Conservation (phyloP, 2,329 filamentous ascomycete species). For the Didymellaceae sp. region DNA sequence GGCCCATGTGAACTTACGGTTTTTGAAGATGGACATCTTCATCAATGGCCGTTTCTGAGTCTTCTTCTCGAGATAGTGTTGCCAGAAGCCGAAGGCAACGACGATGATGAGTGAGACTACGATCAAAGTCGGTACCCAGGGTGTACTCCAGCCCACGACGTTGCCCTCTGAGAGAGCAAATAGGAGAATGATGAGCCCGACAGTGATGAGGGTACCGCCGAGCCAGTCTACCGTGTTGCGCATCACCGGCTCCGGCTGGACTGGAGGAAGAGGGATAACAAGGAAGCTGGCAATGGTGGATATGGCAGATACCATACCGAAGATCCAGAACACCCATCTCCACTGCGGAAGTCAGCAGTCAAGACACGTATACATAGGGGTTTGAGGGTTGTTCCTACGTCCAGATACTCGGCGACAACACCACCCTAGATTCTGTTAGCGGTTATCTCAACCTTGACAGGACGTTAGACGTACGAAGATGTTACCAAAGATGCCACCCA, state of each 20-base stretch:
- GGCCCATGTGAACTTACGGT: conserved; percentile 65
- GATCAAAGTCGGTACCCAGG: conserved; percentile 68
- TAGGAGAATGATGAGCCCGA: conserved; percentile 66
- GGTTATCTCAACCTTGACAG: not conserved
- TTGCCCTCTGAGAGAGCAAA: conserved; percentile 74
- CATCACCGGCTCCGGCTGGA: conserved; percentile 36
- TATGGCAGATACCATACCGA: conserved; percentile 64
- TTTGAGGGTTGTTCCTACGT: not conserved
- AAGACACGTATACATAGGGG: not conserved
- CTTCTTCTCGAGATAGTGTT: conserved; percentile 64
- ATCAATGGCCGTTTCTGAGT: conserved; percentile 64
- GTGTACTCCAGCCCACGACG: conserved; percentile 69
- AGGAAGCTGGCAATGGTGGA: conserved; percentile 65
- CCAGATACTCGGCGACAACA: conserved; percentile 64
- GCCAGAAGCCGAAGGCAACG: conserved; percentile 65
- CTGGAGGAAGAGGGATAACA: conserved; percentile 63
- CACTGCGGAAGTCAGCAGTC: conserved; percentile 18
- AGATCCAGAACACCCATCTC: conserved; percentile 58
- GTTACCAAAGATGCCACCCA: conserved; percentile 71
- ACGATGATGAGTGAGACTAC: conserved; percentile 65
- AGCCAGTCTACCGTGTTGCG: conserved; percentile 69
- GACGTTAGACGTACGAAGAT: conserved; percentile 50
- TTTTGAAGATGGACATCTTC: conserved; percentile 69
- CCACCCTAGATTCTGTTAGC: conserved; percentile 54
- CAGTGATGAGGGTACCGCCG: conserved; percentile 68